Evolutionary conservation across 768 basidiomycete genomes (phyloP).

Genomic region (Calocybe indica): DNA sequence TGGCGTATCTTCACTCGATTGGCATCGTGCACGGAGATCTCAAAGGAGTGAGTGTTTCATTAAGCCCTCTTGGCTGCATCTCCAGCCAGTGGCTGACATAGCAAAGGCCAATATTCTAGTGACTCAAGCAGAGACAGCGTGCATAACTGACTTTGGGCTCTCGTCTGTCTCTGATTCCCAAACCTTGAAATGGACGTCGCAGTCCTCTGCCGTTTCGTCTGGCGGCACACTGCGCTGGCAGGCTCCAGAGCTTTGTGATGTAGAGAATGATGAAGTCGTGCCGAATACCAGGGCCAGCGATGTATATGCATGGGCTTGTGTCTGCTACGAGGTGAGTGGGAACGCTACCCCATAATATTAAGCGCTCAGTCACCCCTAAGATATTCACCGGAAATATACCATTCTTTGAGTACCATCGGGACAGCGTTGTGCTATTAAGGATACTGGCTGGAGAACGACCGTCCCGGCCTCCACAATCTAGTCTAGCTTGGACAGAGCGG

Average conservation of each 20-base stretch:
- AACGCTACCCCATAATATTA: no score
- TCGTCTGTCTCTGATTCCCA: constrained; percentile 16
- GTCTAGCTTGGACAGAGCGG: no score
- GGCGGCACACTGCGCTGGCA: constrained; percentile 25
- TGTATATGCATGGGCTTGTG: constrained; percentile 8
- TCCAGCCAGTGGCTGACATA: background rate
- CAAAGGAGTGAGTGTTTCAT: constrained; percentile 27
- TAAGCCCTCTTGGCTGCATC: background rate
- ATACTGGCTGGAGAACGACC: constrained; percentile 2
- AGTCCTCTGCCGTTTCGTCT: constrained; percentile 5
- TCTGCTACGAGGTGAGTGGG: constrained; percentile 9
- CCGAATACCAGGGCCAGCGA: constrained; percentile 8
- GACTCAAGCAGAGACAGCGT: constrained; percentile 29
- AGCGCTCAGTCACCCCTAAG: constrained; percentile 4
- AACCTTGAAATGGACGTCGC: constrained; percentile 9
- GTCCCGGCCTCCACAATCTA: background rate
- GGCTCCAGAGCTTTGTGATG: constrained; percentile 26
- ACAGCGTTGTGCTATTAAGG: constrained; percentile 7
- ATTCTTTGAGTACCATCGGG: constrained; percentile 12
- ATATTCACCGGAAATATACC: constrained; percentile 17
- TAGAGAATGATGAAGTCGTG: constrained; percentile 6
- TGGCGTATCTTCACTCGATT: constrained; percentile 25
- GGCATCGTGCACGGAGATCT: constrained; percentile 41
- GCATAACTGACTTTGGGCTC: constrained; percentile 45
- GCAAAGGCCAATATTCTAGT: constrained; percentile 39